Percentiles rank a stretch among this genome's conserved stretches.
These are phyloP conservation scores for Chalciporus piperatus DNA, from an alignment of 768 basidiomycete genomes.

Conservation along the genomic window DNA sequence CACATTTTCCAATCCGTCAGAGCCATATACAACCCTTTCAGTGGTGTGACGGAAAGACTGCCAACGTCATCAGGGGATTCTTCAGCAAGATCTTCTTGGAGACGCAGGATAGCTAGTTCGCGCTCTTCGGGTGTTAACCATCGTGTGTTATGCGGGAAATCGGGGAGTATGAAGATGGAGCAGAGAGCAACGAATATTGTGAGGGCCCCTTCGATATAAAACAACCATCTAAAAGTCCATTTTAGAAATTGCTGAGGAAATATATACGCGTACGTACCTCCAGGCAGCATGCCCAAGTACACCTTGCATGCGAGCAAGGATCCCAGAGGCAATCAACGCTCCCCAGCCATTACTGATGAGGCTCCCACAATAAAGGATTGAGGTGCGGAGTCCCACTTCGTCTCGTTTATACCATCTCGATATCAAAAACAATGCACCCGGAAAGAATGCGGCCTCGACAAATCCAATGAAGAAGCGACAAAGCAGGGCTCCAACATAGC, in stretches of 20 bases:
- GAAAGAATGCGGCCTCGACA: conserved; percentile 31
- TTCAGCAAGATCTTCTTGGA: conserved; percentile 26
- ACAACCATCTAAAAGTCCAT: conserved; percentile 12
- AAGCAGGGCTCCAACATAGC: conserved; percentile 24
- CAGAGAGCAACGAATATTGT: conserved; percentile 35
- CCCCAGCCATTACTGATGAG: conserved; percentile 47
- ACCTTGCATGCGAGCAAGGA: conserved; percentile 41
- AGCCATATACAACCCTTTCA: conserved; percentile 35
- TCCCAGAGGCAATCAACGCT: conserved; percentile 42
- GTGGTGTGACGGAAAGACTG: conserved; percentile 6
- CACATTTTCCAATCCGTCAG: conserved; percentile 43
- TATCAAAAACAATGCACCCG: conserved; percentile 31
- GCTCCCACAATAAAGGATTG: conserved; percentile 37
- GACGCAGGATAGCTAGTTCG: conserved; percentile 29
- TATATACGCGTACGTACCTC: conserved; percentile 23
- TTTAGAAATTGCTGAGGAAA: not conserved
- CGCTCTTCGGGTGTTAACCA: conserved; percentile 32
- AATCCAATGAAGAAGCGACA: conserved; percentile 44
- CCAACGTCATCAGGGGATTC: conserved; percentile 12
- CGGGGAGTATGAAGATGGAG: conserved; percentile 32
- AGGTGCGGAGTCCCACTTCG: conserved; percentile 37
- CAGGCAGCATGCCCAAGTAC: conserved; percentile 38
- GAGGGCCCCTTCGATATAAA: conserved; percentile 30
- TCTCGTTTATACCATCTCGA: conserved; percentile 40
- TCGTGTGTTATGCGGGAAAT: conserved; percentile 33